Evolutionary conservation across 257 asterid species (phyloP), one percentile per base, ranked within the genome.

Genomic region (Datura wrightii): DNA sequence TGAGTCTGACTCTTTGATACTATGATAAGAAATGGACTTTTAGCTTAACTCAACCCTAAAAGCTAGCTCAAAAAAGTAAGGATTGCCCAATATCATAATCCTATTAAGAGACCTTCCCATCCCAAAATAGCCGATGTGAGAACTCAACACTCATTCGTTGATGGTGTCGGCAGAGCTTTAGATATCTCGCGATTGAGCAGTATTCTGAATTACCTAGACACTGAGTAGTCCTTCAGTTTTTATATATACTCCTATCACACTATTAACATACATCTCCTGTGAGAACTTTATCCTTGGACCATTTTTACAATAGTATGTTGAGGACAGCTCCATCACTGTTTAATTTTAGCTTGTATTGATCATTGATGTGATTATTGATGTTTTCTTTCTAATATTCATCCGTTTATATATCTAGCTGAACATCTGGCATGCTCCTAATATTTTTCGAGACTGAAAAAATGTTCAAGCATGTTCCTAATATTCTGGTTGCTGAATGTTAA

Each of bases 121-220:
- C 48, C 50, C 50, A 14, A 67, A 56, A 37, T 67, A 67, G 5
- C 31, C 13, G 6, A 36, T 37, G 50, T 67, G 76, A 14, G 52
- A 67, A 67, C 76, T 67, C 50, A 67, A 67, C n/a, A 37, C 58
- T 72, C 4, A 58, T 72, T 46, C 46, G n/a, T 72, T 72, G 41
- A 19, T 46, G 56, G n/a, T 72, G 58, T 72, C 19, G 10, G 41
- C 59, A 46, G 6, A 76, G 81, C 62, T 50, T 48, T 76, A 48
- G 60, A 54, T 76, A 41, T 76, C 41, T 76, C 13, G 14, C 8
- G 11, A 50, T 76, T 15, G 14, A 76, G 81, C 31, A 50, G 62
- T 76, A 50, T 24, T 76, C 44, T 50, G 60, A 50, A 50, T 76
- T 76, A 31, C 81, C 81, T 50, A 50, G 13, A 14, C 81, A 50